Conservation (phyloP, 1,284 basidiomycete genomes). For the Naganishia liquefaciens region DNA sequence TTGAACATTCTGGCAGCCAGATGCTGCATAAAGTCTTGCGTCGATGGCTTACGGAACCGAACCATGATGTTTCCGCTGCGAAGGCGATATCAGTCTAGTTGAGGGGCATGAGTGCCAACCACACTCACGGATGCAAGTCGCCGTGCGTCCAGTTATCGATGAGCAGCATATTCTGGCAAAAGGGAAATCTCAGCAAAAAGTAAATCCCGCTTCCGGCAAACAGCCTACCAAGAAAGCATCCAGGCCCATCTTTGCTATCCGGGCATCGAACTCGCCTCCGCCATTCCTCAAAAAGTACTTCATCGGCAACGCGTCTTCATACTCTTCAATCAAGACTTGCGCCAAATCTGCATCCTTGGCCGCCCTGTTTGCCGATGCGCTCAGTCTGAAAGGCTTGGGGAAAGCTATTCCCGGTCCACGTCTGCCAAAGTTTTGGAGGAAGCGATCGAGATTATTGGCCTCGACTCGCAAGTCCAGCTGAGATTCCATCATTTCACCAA, state of each 20-base stretch:
- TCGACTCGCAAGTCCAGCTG: slow-evolving; percentile 92
- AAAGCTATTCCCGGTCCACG: slow-evolving; percentile 81
- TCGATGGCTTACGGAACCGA: slow-evolving; percentile 82
- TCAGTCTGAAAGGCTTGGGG: slow-evolving; percentile 70
- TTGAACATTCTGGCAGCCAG: slow-evolving; percentile 55
- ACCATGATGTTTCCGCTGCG: slow-evolving; percentile 96
- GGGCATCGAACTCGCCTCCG: slow-evolving; percentile 84
- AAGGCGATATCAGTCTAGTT: not conserved
- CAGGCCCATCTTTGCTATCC: slow-evolving; percentile 87
- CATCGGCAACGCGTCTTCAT: slow-evolving; percentile 86
- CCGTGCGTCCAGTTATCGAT: slow-evolving; percentile 98
- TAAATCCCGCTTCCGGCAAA: slow-evolving; percentile 2
- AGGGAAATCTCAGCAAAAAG: slow-evolving; percentile 25
- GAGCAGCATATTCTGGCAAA: slow-evolving; percentile 87
- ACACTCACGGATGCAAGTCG: slow-evolving; percentile 63
- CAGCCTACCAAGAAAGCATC: slow-evolving; percentile 85
- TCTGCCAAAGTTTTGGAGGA: slow-evolving; percentile 79
- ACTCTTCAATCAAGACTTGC: slow-evolving; percentile 82
- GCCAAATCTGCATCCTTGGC: slow-evolving; percentile 63
- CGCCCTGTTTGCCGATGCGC: slow-evolving; percentile 44
- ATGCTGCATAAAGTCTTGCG: slow-evolving; percentile 65
- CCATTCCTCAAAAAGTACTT: slow-evolving; percentile 86
- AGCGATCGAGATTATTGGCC: slow-evolving; percentile 79
- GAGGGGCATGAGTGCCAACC: not conserved
- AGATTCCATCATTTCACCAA: slow-evolving; percentile 95